Evolutionary conservation across 495 filamentous ascomycete genomes (phyloP).

Genomic region (Hypomontagnella submonticulosa): DNA sequence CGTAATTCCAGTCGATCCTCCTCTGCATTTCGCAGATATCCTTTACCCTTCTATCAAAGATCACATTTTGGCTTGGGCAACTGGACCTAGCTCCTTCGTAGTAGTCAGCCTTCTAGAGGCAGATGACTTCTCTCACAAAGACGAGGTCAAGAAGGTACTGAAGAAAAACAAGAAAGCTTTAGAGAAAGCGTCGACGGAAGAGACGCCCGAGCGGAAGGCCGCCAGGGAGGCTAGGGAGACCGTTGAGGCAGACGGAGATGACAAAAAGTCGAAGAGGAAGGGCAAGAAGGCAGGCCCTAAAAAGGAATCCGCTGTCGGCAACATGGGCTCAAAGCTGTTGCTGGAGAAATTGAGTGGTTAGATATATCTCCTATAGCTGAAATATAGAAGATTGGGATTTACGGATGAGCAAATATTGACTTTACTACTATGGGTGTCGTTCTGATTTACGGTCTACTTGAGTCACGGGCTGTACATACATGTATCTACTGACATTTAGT

Average conservation of each 20-base stretch:
- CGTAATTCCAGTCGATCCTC: conserved; percentile 74
- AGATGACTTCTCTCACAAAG: conserved; percentile 74
- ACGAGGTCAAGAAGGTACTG: conserved; percentile 71
- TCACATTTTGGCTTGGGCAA: conserved; percentile 86
- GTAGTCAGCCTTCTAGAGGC: conserved; percentile 83
- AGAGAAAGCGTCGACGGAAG: conserved; percentile 60
- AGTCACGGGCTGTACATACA: background rate
- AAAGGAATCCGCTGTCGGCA: conserved; percentile 56
- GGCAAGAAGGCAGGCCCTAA: conserved; percentile 52
- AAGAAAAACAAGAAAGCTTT: conserved; percentile 66
- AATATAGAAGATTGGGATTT: conserved; percentile 5
- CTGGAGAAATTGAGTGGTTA: conserved; percentile 57
- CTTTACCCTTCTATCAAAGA: conserved; percentile 81
- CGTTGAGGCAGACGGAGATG: conserved; percentile 41
- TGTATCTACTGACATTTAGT: too few relatives aligned
- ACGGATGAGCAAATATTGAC: conserved; percentile 12
- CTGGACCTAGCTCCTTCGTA: conserved; percentile 81
- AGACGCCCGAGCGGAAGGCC: conserved; percentile 52
- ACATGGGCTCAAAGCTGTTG: conserved; percentile 65
- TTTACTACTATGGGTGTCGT: background rate
- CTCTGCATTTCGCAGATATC: conserved; percentile 80
- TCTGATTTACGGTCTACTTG: background rate
- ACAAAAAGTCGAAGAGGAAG: conserved; percentile 53
- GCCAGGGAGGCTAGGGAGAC: conserved; percentile 52
- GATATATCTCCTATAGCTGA: background rate